Conservation (phyloP, 2,329 filamentous ascomycete genomes). For the Scytalidium sp. region DNA sequence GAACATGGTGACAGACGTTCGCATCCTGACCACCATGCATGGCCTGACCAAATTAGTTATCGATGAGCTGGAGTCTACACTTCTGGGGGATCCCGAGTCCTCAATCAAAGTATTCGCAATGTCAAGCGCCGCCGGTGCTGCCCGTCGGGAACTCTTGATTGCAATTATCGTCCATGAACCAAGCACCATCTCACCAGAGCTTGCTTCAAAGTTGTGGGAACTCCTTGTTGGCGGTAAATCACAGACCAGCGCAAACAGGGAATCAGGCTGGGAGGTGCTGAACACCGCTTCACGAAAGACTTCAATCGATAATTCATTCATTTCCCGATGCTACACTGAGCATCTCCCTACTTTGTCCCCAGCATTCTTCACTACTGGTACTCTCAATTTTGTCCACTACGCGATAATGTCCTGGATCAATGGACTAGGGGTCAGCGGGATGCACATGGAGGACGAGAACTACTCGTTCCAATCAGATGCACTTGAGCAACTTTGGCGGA, state of each 20-base stretch:
- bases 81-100: conserved; percentile 17
- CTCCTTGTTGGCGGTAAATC: conserved; percentile 65
- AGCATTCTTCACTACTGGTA: conserved; percentile 55
- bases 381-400: conserved; percentile 61
- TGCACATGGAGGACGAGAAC: conserved; percentile 44
- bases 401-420: conserved; percentile 47
- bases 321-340: conserved; percentile 48
- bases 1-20: conserved; percentile 48
- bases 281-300: conserved; percentile 41
- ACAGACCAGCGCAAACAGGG: conserved; percentile 57
- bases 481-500: conserved; percentile 76
- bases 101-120: conserved; percentile 13
- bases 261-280: conserved; percentile 67
- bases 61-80: conserved; percentile 56
- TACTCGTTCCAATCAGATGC: conserved; percentile 49
- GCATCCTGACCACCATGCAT: conserved; percentile 56
- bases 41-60: conserved; percentile 60
- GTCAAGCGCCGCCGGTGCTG: conserved; percentile 45
- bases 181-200: conserved; percentile 56
- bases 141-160: conserved; percentile 54
- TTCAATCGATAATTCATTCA: conserved; percentile 52
- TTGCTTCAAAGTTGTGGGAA: conserved; percentile 68
- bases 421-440: conserved; percentile 26
- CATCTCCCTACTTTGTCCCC: conserved; percentile 57
- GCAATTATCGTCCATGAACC: conserved; percentile 60